phyloP scores from a whole-genome alignment of 2,329 filamentous ascomycete genomes.

The Colletotrichum filicis region DNA sequence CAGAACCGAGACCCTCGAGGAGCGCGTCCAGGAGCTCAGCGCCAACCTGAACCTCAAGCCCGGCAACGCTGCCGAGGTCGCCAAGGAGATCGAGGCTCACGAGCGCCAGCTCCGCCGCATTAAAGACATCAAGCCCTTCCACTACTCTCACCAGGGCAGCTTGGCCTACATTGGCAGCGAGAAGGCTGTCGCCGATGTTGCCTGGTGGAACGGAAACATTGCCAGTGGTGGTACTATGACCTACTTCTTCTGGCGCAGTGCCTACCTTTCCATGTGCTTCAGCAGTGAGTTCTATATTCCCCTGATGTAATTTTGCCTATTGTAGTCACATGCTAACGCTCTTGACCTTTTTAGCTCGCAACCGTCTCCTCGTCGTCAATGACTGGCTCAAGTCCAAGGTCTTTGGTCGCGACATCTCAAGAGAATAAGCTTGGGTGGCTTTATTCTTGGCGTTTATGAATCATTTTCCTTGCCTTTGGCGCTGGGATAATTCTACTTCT shows the following conservation, averaged over 20 bases:
- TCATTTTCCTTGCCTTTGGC: conserved; percentile 11
- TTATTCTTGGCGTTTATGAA: conserved; percentile 25
- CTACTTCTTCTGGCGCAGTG: conserved; percentile 98
- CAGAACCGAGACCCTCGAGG: conserved; percentile 87
- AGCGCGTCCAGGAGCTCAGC: conserved; percentile 77
- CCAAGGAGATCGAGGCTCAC: conserved; percentile 81
- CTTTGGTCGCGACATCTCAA: conserved; percentile 94
- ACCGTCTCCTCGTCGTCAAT: conserved; percentile 89
- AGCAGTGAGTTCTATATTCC: conserved; percentile 80
- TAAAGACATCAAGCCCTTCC: conserved; percentile 96
- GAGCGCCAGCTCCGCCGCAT: conserved; percentile 89
- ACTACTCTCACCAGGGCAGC: conserved; percentile 97
- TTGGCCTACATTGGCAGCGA: conserved; percentile 98
- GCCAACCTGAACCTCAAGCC: conserved; percentile 69
- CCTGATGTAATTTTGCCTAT: neutral
- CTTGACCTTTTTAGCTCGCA: conserved; percentile 72
- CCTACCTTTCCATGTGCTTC: conserved; percentile 99
- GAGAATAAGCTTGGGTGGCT: conserved; percentile 66
- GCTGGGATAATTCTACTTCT: conserved; percentile 16
- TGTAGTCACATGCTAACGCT: conserved; percentile 26
- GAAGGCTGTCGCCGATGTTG: conserved; percentile 96
- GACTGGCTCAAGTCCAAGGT: conserved; percentile 98
- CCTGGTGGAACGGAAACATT: conserved; percentile 97
- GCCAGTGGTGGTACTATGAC: conserved; percentile 93
- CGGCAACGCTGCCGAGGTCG: conserved; percentile 74